phyloP scores from a whole-genome alignment of 768 basidiomycete species.

The Podaxis pistillaris region DNA sequence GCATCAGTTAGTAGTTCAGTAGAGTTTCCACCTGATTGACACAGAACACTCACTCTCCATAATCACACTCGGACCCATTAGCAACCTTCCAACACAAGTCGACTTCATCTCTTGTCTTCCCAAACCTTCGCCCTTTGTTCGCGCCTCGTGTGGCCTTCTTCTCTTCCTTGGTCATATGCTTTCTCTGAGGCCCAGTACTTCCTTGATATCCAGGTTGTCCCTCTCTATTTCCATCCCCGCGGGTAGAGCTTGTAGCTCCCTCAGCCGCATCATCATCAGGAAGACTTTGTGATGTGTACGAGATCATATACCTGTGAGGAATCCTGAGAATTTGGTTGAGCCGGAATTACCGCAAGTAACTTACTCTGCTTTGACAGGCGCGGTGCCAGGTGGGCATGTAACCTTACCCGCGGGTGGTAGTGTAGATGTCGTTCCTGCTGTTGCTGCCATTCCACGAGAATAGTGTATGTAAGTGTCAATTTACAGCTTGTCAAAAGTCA shows the following conservation, averaged over 20 bases:
- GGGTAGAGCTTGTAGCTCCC: slow-evolving; percentile 43
- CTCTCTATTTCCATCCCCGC: slow-evolving; percentile 20
- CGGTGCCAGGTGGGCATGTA: slow-evolving; percentile 30
- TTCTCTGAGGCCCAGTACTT: slow-evolving; percentile 25
- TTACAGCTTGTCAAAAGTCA: background rate
- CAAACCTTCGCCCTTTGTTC: slow-evolving; percentile 82
- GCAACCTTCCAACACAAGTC: slow-evolving; percentile 84
- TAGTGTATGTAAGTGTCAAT: background rate
- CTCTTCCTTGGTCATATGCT: slow-evolving; percentile 55
- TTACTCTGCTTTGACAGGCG: slow-evolving; percentile 39
- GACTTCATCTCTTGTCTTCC: slow-evolving; percentile 73
- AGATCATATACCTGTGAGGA: slow-evolving; percentile 32
- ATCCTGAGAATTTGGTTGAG: background rate
- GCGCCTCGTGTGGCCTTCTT: slow-evolving; percentile 75
- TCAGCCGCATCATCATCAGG: slow-evolving; percentile 57
- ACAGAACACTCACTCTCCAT: slow-evolving; percentile 55
- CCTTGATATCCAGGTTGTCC: slow-evolving; percentile 21
- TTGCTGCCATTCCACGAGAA: background rate
- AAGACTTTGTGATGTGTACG: slow-evolving; percentile 21
- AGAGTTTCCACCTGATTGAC: slow-evolving; percentile 3
- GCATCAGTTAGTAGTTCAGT: background rate
- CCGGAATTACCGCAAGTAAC: slow-evolving; percentile 13
- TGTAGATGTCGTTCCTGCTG: background rate
- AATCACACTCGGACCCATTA: slow-evolving; percentile 65
- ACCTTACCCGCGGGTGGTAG: background rate